phyloP scores from a whole-genome alignment of 2,329 filamentous ascomycete species.

The Monosporascus sp. region DNA sequence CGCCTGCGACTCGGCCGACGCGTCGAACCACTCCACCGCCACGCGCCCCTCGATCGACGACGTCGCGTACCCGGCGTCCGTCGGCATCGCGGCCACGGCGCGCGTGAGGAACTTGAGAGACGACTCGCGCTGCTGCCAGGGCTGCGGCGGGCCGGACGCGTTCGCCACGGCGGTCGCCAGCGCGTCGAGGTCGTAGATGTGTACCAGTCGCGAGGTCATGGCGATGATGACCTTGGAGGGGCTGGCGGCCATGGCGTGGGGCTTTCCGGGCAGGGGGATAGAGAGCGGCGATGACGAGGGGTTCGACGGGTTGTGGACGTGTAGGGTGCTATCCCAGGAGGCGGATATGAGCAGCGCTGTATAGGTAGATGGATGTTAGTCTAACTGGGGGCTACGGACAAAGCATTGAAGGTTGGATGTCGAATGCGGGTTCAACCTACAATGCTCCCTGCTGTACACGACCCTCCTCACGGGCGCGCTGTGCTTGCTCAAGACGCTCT shows the following conservation, averaged over 20 bases:
- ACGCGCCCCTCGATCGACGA: constrained; percentile 92
- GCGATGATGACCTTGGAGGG: constrained; percentile 83
- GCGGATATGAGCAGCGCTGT: constrained; percentile 74
- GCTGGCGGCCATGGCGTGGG: constrained; percentile 77
- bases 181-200: constrained; percentile 83
- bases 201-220: constrained; percentile 88
- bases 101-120: constrained; percentile 95
- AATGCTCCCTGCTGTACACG: constrained; percentile 71
- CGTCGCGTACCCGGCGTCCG: constrained; percentile 88
- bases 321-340: constrained; percentile 89
- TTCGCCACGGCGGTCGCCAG: constrained; percentile 52
- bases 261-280: constrained; percentile 75
- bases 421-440: constrained; percentile 33
- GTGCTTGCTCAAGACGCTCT: constrained; percentile 74
- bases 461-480: constrained; percentile 74
- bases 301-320: constrained; percentile 65
- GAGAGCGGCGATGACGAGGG: constrained; percentile 51
- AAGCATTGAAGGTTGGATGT: background rate
- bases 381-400: background rate
- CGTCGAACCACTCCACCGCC: constrained; percentile 97
- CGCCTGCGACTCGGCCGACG: constrained; percentile 76
- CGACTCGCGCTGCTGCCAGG: constrained; percentile 91
- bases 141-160: constrained; percentile 47
- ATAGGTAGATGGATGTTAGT: background rate
- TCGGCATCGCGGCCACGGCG: constrained; percentile 91